A percentile compares a stretch with the other conserved stretches of the same genome.
These are phyloP conservation scores for Wickerhamiella pararugosa DNA, from an alignment of 1,139 yeast genomes.

Conservation along the genomic window DNA sequence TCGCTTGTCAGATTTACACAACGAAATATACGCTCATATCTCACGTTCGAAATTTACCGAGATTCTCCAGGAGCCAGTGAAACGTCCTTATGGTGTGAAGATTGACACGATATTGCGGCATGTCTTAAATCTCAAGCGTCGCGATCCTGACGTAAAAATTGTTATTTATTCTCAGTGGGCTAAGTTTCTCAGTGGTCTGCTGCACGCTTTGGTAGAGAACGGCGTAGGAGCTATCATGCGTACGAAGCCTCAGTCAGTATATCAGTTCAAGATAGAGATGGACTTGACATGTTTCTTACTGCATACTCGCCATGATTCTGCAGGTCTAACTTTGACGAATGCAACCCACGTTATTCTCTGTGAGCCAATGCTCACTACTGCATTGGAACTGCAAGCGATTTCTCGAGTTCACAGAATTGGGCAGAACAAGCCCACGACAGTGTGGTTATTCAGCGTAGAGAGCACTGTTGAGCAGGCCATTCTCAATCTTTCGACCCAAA, in stretches of 20 bases:
- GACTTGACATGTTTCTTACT: conserved; percentile 66
- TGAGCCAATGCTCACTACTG: conserved; percentile 83
- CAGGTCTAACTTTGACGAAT: conserved; percentile 79
- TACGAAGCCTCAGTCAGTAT: conserved; percentile 28
- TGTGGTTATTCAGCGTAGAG: conserved; percentile 79
- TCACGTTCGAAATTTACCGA: conserved; percentile 12
- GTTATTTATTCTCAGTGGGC: conserved; percentile 83
- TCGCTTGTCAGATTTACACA: conserved; percentile 4
- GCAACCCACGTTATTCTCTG: conserved; percentile 83
- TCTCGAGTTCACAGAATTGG: conserved; percentile 90
- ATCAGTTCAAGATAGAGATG: conserved; percentile 34
- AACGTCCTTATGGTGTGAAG: conserved; percentile 51
- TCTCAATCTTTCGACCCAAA: conserved; percentile 27
- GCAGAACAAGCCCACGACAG: conserved; percentile 61
- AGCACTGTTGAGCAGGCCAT: conserved; percentile 87
- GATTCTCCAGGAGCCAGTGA: conserved; percentile 11
- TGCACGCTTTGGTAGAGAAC: conserved; percentile 49
- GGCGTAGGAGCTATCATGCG: conserved; percentile 25
- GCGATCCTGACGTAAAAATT: conserved; percentile 56
- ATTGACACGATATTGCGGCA: conserved; percentile 71
- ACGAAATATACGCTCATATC: conserved; percentile 17
- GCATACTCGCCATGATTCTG: conserved; percentile 41
- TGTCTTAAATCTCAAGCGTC: conserved; percentile 39
- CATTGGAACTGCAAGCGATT: conserved; percentile 80
- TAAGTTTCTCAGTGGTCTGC: conserved; percentile 51